Evolutionary conservation across 352 stramenopile species (phyloP).

Genomic region (Pythium brachiatum): DNA sequence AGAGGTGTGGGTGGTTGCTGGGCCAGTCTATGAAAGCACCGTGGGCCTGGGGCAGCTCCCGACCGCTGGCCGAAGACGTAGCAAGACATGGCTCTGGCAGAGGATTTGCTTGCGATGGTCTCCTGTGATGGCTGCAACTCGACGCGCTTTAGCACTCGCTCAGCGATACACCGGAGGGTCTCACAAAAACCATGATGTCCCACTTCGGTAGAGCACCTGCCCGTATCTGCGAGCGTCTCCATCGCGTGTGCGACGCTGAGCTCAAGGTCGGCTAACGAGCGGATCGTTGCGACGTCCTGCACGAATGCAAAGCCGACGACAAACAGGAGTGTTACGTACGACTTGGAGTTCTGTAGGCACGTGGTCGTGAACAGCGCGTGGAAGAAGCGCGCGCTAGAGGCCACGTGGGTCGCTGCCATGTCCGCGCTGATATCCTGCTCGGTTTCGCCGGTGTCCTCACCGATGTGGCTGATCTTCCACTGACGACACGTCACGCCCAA

Average conservation of each 20-base stretch:
- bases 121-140: too few relatives aligned
- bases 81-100: too few relatives aligned
- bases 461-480: not conserved
- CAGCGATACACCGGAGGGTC: too few relatives aligned
- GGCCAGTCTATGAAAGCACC: not conserved
- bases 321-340: not conserved
- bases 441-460: too few relatives aligned
- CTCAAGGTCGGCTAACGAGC: not conserved
- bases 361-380: constrained; percentile 14
- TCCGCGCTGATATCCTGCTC: not conserved
- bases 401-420: not conserved
- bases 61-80: too few relatives aligned
- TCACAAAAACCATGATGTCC: too few relatives aligned
- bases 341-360: constrained; percentile 9
- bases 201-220: too few relatives aligned
- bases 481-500: not conserved
- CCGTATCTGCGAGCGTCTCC: not conserved
- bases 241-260: not conserved
- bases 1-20: not conserved
- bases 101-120: too few relatives aligned
- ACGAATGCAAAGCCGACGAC: not conserved
- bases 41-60: not conserved
- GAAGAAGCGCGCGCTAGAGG: constrained; percentile 11
- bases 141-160: too few relatives aligned
- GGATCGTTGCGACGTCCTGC: not conserved